A percentile compares a stretch with the other conserved stretches of the same genome.
phyloP scores from a whole-genome alignment of 2,329 filamentous ascomycete genomes.

The Calonectria pauciramosa region DNA sequence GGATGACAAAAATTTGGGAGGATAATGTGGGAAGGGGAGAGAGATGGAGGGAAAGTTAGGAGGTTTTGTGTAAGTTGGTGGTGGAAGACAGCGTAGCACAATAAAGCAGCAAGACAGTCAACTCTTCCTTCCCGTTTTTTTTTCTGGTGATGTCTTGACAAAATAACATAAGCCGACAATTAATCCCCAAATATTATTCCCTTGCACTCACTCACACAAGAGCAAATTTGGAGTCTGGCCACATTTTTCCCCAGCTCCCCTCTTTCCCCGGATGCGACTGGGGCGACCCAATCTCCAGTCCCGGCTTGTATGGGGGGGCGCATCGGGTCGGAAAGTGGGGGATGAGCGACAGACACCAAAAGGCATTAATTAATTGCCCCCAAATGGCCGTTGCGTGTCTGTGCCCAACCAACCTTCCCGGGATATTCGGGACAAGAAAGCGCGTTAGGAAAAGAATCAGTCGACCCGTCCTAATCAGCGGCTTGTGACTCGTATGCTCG shows the following conservation, averaged over 20 bases:
- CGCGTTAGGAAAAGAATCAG: not conserved
- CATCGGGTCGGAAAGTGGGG: constrained; percentile 28
- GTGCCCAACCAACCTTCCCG: not conserved
- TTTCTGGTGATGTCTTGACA: not conserved
- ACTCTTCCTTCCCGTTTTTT: not conserved
- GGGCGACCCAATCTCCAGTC: not conserved
- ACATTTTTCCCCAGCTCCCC: not conserved
- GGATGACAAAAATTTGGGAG: not conserved
- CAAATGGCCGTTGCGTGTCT: not conserved
- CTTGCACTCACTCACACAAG: not conserved
- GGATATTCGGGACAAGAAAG: not conserved
- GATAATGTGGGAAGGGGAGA: not conserved
- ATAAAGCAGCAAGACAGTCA: not conserved
- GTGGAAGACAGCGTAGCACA: not conserved
- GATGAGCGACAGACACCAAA: constrained; percentile 3
- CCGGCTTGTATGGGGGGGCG: constrained; percentile 2
- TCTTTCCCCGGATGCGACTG: constrained; percentile 9
- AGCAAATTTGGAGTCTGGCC: not conserved
- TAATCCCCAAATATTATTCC: constrained; percentile 4
- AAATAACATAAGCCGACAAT: constrained; percentile 1
- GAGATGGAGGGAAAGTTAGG: not conserved
- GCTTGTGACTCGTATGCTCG: not conserved
- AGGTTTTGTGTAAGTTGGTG: constrained; percentile 2
- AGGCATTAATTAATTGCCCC: constrained; percentile 8
- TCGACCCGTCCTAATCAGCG: not conserved